A percentile compares a stretch with the other conserved stretches of the same genome.
Evolutionary conservation across 176 grass and related monocot species (phyloP).

Genomic region (Pontederia paniculata): DNA sequence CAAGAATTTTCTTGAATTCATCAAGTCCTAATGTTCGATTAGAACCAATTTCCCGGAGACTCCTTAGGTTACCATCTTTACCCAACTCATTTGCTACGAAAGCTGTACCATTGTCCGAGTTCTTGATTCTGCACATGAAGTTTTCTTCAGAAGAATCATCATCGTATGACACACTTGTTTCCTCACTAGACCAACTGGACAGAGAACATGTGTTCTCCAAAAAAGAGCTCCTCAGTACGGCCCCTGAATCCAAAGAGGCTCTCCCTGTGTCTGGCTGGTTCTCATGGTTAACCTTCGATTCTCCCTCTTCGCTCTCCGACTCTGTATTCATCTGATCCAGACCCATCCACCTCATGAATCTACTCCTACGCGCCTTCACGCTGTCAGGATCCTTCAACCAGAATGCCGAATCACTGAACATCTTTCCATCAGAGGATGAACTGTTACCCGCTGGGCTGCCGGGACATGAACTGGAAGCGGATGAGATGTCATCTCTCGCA

Average conservation of each 20-base stretch:
- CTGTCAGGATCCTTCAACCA: slow-evolving; percentile 16
- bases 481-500: slow-evolving; percentile 55
- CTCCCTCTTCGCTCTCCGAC: neutral
- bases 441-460: slow-evolving; percentile 24
- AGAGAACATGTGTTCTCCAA: neutral
- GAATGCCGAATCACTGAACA: slow-evolving; percentile 14
- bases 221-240: slow-evolving; percentile 2
- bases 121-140: slow-evolving; percentile 25
- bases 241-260: slow-evolving; percentile 6
- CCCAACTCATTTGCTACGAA: slow-evolving; percentile 13
- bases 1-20: slow-evolving; percentile 19
- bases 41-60: slow-evolving; percentile 7
- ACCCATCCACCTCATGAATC: slow-evolving; percentile 28
- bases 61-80: slow-evolving; percentile 19
- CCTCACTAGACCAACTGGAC: slow-evolving; percentile 4
- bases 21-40: slow-evolving; percentile 7
- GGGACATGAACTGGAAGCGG: slow-evolving; percentile 35
- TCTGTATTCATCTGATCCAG: slow-evolving; percentile 22
- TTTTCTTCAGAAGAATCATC: slow-evolving; percentile 18
- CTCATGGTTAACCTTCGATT: neutral
- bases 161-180: neutral
- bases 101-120: slow-evolving; percentile 20
- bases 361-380: slow-evolving; percentile 23
- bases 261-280: neutral
- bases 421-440: neutral